Percentiles rank a stretch among this genome's conserved stretches.
These are phyloP conservation scores for Cercis canadensis DNA, from an alignment of 306 rosid species.

Conservation along the genomic window DNA sequence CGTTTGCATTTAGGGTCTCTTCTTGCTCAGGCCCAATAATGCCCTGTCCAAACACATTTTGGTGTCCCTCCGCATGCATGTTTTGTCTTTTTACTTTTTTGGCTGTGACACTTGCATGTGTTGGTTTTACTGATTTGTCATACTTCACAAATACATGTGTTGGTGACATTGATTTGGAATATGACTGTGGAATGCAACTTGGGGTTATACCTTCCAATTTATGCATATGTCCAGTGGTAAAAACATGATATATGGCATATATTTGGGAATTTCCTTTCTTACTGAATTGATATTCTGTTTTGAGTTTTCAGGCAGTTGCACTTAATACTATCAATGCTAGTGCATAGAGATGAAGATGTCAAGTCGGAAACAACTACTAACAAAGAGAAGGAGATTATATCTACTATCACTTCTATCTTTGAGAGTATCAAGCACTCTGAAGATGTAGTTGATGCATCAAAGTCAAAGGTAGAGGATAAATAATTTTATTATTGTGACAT, in stretches of 20 bases:
- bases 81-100: neutral
- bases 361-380: constrained; percentile 69
- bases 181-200: constrained; percentile 13
- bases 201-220: constrained; percentile 11
- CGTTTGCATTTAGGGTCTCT: constrained; percentile 26
- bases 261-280: constrained; percentile 32
- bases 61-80: constrained; percentile 4
- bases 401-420: constrained; percentile 65
- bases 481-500: constrained; percentile 23
- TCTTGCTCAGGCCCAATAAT: constrained; percentile 11
- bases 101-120: constrained; percentile 23
- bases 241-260: constrained; percentile 19
- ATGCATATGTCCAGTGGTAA: constrained; percentile 8
- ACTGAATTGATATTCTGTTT: constrained; percentile 27
- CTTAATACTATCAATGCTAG: constrained; percentile 73
- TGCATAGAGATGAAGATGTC: constrained; percentile 80
- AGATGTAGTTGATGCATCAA: constrained; percentile 73
- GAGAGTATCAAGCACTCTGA: constrained; percentile 77
- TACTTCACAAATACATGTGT: constrained; percentile 2
- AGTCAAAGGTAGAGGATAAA: constrained; percentile 72
- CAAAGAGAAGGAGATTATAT: constrained; percentile 65
- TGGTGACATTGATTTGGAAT: constrained; percentile 27
- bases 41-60: constrained; percentile 6
- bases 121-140: constrained; percentile 29
- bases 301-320: constrained; percentile 76